Conservation (phyloP, 2,329 filamentous ascomycete species). For the Sporothrix curviconia region DNA sequence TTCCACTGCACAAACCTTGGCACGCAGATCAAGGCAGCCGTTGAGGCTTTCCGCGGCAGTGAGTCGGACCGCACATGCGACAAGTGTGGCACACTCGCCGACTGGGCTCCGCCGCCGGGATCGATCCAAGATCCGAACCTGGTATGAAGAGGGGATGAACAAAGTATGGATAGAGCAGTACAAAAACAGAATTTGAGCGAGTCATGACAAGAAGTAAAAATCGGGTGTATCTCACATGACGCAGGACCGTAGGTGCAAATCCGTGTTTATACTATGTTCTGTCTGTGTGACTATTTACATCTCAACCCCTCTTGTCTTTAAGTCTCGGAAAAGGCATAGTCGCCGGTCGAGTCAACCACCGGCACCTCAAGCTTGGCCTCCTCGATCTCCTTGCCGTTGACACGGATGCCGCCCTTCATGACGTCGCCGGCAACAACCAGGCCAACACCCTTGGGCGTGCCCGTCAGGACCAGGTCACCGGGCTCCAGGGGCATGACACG, state of each 20-base stretch:
- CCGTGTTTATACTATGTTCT: conserved; percentile 1
- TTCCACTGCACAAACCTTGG: conserved; percentile 90
- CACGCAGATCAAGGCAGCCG: conserved; percentile 88
- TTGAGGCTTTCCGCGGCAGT: conserved; percentile 68
- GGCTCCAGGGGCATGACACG: conserved; percentile 89
- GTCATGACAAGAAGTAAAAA: background rate
- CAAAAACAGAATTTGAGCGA: too few relatives aligned
- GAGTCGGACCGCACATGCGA: conserved; percentile 66
- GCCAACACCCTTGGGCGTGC: conserved; percentile 93
- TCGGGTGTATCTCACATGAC: too few relatives aligned
- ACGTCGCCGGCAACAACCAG: conserved; percentile 78
- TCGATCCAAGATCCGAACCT: conserved; percentile 55
- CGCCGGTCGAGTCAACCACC: conserved; percentile 70
- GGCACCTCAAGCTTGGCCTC: conserved; percentile 78
- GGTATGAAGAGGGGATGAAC: conserved; percentile 23
- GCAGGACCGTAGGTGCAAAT: background rate
- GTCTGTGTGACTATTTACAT: conserved; percentile 3
- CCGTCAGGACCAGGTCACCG: conserved; percentile 92
- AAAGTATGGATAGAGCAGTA: too few relatives aligned
- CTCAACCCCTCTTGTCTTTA: conserved; percentile 29
- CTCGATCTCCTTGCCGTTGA: conserved; percentile 74
- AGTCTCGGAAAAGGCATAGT: conserved; percentile 72
- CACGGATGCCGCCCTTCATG: conserved; percentile 74
- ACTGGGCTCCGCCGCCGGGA: conserved; percentile 54
- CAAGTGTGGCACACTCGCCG: conserved; percentile 60